Evolutionary conservation across 495 filamentous ascomycete species (phyloP), one percentile per base, ranked within the genome.

Genomic region (Lichenothelia convexa): DNA sequence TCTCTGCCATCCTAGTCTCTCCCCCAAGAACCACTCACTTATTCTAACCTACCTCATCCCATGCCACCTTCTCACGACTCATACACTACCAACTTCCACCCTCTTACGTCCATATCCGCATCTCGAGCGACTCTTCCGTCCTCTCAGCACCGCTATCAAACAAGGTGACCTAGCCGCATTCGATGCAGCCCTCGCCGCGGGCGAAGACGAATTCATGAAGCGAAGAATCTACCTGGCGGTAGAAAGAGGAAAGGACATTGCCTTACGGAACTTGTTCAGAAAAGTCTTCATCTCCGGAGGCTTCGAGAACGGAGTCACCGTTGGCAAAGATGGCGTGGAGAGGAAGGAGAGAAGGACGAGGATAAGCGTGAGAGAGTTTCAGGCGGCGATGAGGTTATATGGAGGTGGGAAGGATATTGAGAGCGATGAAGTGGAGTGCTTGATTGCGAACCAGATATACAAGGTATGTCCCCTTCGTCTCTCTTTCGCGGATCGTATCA

Each of bases 11-110:
- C 67, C n/a, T n/a, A n/a, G n/a, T n/a, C n/a, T n/a, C n/a, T n/a
- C n/a, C n/a, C n/a, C n/a, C n/a, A n/a, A n/a, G n/a, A n/a, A n/a
- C n/a, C n/a, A n/a, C n/a, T n/a, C n/a, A 49, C 63, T 91, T 30
- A 93, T 97, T 41, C 66, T 95, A n/a, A 91, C 80, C 2, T 95
- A 97, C 45, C 73, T 97, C 15, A 79, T 97, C 35, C 89, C 89
- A 1, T 91, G 82, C 41, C 81, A 78, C 36, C 72, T 97, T 21
- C 67, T 94, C 27, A 94, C 80, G 7, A 80, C 73, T 0, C 86
- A 91, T 53, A 78, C 67, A 0, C 68, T 95, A 1, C 91, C 89
- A 8, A 80, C 72, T 38, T 48, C 61, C 32, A 45, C 60, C 27
- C 69, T 95, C 1, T 71, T 97, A 1, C 57, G 65, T 6, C 69